Evolutionary conservation across 768 basidiomycete genomes (phyloP), one percentile per base, ranked within the genome.

Genomic region (Naganishia friedmannii): DNA sequence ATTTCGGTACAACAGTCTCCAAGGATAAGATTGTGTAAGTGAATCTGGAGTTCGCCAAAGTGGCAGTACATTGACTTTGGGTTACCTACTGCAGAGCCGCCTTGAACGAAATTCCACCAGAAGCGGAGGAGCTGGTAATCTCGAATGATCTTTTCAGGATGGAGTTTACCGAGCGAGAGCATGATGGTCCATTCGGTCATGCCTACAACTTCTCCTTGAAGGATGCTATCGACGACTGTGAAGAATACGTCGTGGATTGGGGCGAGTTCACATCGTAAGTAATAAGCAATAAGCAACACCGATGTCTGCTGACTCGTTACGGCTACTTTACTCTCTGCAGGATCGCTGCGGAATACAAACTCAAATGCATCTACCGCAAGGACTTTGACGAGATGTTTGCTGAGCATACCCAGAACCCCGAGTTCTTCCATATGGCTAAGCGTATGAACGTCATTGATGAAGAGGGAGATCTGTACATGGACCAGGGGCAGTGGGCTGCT

Each of bases 201-300:
- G 88, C 90, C 66, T 99, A 99, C 79, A 89, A 86, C 82, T 99
- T 99, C 83, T 96, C 87, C 83, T 86, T 99, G 29, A 83, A 88
- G 77, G 96, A 98, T 76, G 96, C 96, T 4, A 95, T 99, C 1
- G 95, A 94, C 73, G 88, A 98, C 75, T 95, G 97, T 23, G 94
- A 95, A 6, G 96, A 99, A 80, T 99, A 94, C 77, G 84, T 99
- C 60, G 96, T 99, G n/a, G 86, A 87, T 71, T 99, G 95, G 95
- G 89, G 91, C 54, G 89, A 89, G 75, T 98, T 98, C 78, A 88
- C 90, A 34, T 82, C 86, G 93, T 96, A 73, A 74, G 86, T 77
- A 9, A 4, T 26, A 12, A 31, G n/a, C 12, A 4, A 31, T 17
- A 4, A 53, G 23, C 28, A 26, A 9, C 26, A 28, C 15, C 42